phyloP scores from a whole-genome alignment of 208 protist genomes.

The Leishmania braziliensis region DNA sequence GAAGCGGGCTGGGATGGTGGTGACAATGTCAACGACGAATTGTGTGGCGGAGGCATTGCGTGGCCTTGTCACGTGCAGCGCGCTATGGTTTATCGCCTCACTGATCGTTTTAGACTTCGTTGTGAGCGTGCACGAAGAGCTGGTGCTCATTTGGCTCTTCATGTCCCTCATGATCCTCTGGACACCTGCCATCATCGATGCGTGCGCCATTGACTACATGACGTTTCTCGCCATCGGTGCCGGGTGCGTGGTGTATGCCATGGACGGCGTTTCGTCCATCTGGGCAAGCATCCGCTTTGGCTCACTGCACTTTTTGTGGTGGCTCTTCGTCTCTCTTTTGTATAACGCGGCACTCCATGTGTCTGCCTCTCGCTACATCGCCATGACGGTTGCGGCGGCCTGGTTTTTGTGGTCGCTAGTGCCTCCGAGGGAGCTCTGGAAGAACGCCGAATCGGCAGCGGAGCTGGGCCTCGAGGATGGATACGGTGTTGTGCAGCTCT shows the following conservation, averaged over 20 bases:
- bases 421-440: constrained; percentile 24
- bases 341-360: constrained; percentile 58
- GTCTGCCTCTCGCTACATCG: constrained; percentile 52
- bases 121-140: constrained; percentile 90
- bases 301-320: constrained; percentile 61
- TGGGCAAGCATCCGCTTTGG: constrained; percentile 43
- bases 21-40: constrained; percentile 47
- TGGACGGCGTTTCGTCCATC: constrained; percentile 47
- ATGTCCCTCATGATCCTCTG: constrained; percentile 79
- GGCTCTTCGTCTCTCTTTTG: constrained; percentile 49
- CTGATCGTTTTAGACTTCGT: constrained; percentile 65
- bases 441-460: constrained; percentile 7
- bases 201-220: constrained; percentile 73
- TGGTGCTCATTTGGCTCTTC: constrained; percentile 83
- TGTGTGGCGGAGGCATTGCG: constrained; percentile 54
- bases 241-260: constrained; percentile 42
- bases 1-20: constrained; percentile 70
- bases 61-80: constrained; percentile 52
- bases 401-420: constrained; percentile 33
- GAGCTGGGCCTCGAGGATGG: constrained; percentile 20
- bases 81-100: constrained; percentile 56
- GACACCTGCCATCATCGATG: constrained; percentile 83
- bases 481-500: constrained; percentile 24
- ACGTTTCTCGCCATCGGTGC: constrained; percentile 48
- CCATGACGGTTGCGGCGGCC: constrained; percentile 36